A percentile compares a stretch with the other conserved stretches of the same genome.
These are phyloP conservation scores for Exophiala sp. DNA, from an alignment of 2,329 filamentous ascomycete genomes.

Conservation along the genomic window DNA sequence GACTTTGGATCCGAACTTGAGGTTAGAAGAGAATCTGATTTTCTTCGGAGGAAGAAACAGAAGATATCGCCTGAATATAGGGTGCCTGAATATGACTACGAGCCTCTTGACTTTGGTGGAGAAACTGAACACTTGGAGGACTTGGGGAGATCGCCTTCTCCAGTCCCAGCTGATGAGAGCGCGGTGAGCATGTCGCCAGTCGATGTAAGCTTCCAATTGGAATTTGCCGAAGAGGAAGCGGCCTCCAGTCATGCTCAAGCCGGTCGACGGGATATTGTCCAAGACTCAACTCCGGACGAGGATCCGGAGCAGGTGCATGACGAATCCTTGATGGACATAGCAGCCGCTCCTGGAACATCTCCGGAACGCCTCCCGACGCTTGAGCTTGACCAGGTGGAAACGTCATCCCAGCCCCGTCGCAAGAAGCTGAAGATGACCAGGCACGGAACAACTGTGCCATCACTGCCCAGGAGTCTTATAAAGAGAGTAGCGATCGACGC, in stretches of 20 bases:
- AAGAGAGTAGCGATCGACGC: conserved; percentile 52
- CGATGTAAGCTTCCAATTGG: conserved; percentile 29
- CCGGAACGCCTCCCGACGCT: neutral
- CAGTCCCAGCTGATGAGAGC: conserved; percentile 12
- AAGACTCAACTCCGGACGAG: neutral
- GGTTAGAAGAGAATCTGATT: conserved; percentile 27
- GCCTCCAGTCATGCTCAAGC: conserved; percentile 32
- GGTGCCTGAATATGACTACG: conserved; percentile 39
- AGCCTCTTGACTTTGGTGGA: conserved; percentile 35
- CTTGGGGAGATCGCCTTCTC: conserved; percentile 15
- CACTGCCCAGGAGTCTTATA: conserved; percentile 68
- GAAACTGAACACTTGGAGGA: conserved; percentile 20
- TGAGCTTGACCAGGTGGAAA: conserved; percentile 27
- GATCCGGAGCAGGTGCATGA: neutral
- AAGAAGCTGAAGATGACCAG: conserved; percentile 54
- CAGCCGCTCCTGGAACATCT: neutral
- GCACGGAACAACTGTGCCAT: conserved; percentile 71
- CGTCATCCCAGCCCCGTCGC: conserved; percentile 21
- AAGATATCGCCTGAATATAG: conserved; percentile 42
- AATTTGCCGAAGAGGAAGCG: conserved; percentile 30
- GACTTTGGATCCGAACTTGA: conserved; percentile 47
- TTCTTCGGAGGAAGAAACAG: conserved; percentile 8
- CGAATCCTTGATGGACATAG: neutral
- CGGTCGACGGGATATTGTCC: too few species aligned
- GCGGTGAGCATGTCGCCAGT: conserved; percentile 36